A percentile compares a stretch with the other conserved stretches of the same genome.
Evolutionary conservation across 208 protist genomes (phyloP).

Genomic region (Trypanosomatidae sp.): DNA sequence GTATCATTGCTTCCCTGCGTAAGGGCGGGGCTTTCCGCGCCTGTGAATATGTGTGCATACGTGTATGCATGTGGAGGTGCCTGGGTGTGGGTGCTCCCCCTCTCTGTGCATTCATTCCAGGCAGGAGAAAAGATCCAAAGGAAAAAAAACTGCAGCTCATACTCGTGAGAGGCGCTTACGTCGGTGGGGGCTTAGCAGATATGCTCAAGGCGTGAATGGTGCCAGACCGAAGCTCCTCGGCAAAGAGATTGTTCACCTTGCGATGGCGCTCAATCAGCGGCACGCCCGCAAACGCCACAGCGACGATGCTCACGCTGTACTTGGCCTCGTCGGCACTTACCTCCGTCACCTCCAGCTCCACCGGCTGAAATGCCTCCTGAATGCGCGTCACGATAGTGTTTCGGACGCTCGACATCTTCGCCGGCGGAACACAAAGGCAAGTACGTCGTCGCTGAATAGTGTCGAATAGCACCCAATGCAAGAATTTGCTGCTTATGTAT

Average conservation of each 20-base stretch:
- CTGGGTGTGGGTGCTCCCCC: not conserved
- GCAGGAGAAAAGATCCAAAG: not conserved
- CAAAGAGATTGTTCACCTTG: constrained; percentile 74
- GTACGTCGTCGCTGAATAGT: not conserved
- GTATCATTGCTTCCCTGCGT: not conserved
- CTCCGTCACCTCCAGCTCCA: constrained; percentile 37
- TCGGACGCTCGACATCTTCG: constrained; percentile 15
- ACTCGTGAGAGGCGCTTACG: not conserved
- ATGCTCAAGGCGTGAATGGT: constrained; percentile 77
- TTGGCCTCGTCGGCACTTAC: constrained; percentile 59
- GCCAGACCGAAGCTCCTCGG: constrained; percentile 65
- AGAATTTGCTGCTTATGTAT: not conserved
- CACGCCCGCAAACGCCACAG: constrained; percentile 47
- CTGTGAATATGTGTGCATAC: not conserved
- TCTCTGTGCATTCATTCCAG: not conserved
- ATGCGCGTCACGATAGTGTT: constrained; percentile 39
- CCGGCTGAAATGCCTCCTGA: constrained; percentile 34
- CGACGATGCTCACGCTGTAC: constrained; percentile 65
- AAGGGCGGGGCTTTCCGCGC: not conserved
- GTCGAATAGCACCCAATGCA: not conserved
- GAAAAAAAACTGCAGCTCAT: not conserved
- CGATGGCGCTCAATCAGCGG: constrained; percentile 68
- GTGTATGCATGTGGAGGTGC: not conserved
- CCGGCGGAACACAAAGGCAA: not conserved
- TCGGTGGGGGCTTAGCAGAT: constrained; percentile 40